Evolutionary conservation across 129 eudicot genomes (phyloP), one percentile per base, ranked within the genome.

Genomic region (Arctium lappa): DNA sequence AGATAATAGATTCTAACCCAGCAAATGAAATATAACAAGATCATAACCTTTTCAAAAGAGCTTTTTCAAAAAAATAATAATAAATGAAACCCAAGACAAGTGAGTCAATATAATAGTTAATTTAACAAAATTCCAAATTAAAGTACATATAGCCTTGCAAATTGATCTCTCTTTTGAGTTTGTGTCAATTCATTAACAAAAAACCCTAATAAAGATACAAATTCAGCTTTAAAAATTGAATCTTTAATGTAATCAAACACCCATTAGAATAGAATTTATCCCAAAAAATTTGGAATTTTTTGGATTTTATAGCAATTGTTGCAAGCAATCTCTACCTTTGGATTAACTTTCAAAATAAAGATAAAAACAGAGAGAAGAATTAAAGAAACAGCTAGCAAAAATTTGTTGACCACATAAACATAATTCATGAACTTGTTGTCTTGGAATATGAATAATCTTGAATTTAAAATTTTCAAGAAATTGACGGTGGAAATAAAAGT

Each of bases 381-480:
- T 70, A 65, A 53, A 77, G 29, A 12, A 60, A 50, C 86, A 81
- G 85, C 85, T 82, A 82, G 85, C 74, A 82, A 65, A 22, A 22
- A 22, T 46, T 42, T 69, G 29, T 75, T 75, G 85, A 82, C 85
- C 77, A 34, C 33, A 39, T 79, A 22, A 22, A 73, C 10, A 73
- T 42, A 65, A 79, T 27, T 74, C 72, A 46, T 9, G 44, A 84
- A 65, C 72, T 68, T 66, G 38, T 83, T 44, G 72, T 76, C 44
- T 73, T 74, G 11, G 32, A 79, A 84, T 69, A 63, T 11, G 13
- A 79, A 46, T 72, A 60, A 56, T 77, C 78, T 73, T 3, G 77
- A 32, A 36, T 40, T 60, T 62, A 66, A 63, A 53, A 30, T 72
- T 83, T 42, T 63, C 27, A 39, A 78, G 39, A 83, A 38, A 74